Percentiles rank a stretch among this genome's conserved stretches.
Conservation (phyloP, 108 stramenopile species). For the Nannochloropsis salina region DNA sequence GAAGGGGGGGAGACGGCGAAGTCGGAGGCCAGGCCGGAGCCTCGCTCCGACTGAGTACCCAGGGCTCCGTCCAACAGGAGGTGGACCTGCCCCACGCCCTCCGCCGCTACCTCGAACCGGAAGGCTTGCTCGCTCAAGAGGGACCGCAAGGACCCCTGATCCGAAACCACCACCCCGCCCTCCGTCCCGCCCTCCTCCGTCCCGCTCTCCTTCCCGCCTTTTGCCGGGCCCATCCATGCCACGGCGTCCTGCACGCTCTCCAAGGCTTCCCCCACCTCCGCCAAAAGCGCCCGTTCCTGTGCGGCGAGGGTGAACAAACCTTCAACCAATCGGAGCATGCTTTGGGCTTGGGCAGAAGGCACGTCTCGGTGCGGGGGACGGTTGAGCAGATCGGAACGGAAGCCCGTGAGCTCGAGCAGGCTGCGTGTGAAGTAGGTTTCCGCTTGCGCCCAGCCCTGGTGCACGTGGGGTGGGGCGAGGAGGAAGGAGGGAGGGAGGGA, state of each 20-base stretch:
- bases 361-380: slow-evolving; percentile 24
- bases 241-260: neutral
- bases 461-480: neutral
- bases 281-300: neutral
- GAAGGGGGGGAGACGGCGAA: neutral
- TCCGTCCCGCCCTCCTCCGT: neutral
- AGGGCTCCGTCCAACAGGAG: slow-evolving; percentile 18
- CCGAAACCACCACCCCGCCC: neutral
- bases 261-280: neutral
- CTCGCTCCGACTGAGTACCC: neutral
- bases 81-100: slow-evolving; percentile 34
- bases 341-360: neutral
- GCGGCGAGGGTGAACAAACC: slow-evolving; percentile 3
- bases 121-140: neutral
- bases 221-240: neutral
- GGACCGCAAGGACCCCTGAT: neutral
- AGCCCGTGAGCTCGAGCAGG: slow-evolving; percentile 40
- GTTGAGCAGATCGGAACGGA: slow-evolving; percentile 1
- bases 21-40: neutral
- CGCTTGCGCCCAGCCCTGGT: neutral
- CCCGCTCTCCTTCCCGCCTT: neutral
- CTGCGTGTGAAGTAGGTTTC: slow-evolving; percentile 33
- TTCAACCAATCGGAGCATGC: slow-evolving; percentile 21
- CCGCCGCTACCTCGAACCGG: slow-evolving; percentile 10
- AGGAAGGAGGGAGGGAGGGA: neutral